Base-by-base conservation (phyloP, 768 basidiomycete genomes). In the Auriscalpium orientale region DNA sequence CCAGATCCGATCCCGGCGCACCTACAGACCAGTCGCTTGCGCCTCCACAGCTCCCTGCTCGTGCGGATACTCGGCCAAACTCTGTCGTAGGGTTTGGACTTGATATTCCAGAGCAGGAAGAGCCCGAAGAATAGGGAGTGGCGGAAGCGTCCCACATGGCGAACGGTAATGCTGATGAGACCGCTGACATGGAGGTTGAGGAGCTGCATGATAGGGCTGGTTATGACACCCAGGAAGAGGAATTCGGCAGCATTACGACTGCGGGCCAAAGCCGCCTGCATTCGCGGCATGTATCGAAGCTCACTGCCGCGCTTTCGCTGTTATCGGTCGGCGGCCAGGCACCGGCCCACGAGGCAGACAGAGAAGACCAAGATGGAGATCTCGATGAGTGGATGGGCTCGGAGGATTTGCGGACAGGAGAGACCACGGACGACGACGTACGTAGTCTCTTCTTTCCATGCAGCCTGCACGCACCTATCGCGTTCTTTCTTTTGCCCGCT, bases 301-400 rank as follows among this genome's bases (percentile, higher is more conserved):
- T 89, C 28, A 87, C 85, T 22, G 80, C 80, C n/a, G 78, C 87
- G 0, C 69, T 89, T 28, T 87, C 87, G 4, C 68, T 87, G 49
- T 76, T 75, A 18, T 84, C 84, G 0, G 80, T 85, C 21, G 84
- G 80, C 20, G 81, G 80, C 1, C 56, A 64, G 46, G 46, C 60
- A 50, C 64, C 63, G 34, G 63, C 64, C 50, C 75, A 72, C 44
- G 69, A 63, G 36, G 59, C 62, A 37, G 16, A 44, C 13, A 65
- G 62, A 35, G 60, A 51, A 12, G 65, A 64, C 15, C 44, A 50
- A 5, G 67, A 68, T 34, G 60, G 64, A 22, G 72, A 79, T 47
- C 79, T 73, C 51, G 79, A 82, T 21, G 89, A 91, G 62, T 91
- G 90, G 89, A 91, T 89, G 4, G 90, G 86, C 15, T 88, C 87